Evolutionary conservation across 1,284 basidiomycete species (phyloP).

Genomic region (Uromyces viciae-fabae): DNA sequence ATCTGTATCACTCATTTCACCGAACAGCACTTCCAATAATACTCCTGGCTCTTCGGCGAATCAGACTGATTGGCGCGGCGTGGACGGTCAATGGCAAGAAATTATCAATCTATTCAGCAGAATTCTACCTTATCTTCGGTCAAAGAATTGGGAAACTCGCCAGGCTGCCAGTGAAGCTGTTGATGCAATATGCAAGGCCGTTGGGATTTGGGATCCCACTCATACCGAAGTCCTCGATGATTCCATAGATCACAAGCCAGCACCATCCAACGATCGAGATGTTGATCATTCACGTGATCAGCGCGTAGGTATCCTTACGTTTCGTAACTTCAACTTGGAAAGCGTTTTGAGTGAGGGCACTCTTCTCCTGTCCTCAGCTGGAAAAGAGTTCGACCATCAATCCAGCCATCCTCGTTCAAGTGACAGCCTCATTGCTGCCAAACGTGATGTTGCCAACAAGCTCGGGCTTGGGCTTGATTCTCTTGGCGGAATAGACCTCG

Average conservation of each 20-base stretch:
- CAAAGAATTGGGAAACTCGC: constrained; percentile 79
- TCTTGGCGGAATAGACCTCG: constrained; percentile 51
- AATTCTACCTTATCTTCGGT: constrained; percentile 80
- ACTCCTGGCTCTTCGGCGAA: constrained; percentile 41
- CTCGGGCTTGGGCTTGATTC: constrained; percentile 53
- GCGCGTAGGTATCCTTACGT: constrained; percentile 47
- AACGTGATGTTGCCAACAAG: constrained; percentile 54
- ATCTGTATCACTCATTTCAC: constrained; percentile 46
- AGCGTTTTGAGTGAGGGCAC: constrained; percentile 54
- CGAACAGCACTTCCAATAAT: constrained; percentile 47
- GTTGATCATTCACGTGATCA: background rate
- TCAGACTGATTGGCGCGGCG: constrained; percentile 51
- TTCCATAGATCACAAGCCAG: background rate
- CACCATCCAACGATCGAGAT: constrained; percentile 54
- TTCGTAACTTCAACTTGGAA: constrained; percentile 53
- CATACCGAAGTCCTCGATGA: constrained; percentile 46
- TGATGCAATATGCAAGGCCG: constrained; percentile 75
- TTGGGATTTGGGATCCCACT: constrained; percentile 74
- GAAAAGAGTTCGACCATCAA: constrained; percentile 55
- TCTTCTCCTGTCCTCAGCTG: constrained; percentile 55
- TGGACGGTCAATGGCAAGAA: constrained; percentile 72
- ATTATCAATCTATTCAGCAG: constrained; percentile 75
- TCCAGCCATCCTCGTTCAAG: constrained; percentile 51
- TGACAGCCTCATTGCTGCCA: constrained; percentile 55
- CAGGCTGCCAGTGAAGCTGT: constrained; percentile 77